Conservation (phyloP, 768 basidiomycete species). For the Coprinopsis marcescibilis region DNA sequence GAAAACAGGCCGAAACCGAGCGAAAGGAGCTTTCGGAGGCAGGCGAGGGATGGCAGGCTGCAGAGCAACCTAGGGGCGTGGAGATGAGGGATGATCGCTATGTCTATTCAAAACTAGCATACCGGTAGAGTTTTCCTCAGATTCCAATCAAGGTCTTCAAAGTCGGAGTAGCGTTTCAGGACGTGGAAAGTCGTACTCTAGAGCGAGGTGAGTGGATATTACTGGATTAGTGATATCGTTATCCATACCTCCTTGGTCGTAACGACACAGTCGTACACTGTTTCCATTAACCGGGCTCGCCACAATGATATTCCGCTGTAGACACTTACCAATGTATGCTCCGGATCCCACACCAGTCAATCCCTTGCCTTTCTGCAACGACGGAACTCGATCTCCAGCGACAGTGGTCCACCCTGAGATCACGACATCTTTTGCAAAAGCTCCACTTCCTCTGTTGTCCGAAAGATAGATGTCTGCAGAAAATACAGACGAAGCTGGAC, state of each 20-base stretch:
- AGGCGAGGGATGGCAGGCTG: constrained; percentile 48
- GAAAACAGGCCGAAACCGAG: constrained; percentile 63
- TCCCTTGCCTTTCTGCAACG: constrained; percentile 10
- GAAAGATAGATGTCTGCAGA: constrained; percentile 68
- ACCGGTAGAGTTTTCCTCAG: constrained; percentile 52
- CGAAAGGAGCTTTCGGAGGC: constrained; percentile 64
- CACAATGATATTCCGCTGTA: not conserved
- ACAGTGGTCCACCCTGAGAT: constrained; percentile 71
- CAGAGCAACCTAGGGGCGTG: constrained; percentile 32
- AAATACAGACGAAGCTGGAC: constrained; percentile 41
- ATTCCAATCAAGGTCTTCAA: constrained; percentile 44
- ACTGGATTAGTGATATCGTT: not conserved
- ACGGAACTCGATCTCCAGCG: constrained; percentile 32
- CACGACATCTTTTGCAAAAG: constrained; percentile 60
- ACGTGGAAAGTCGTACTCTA: constrained; percentile 60
- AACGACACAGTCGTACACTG: constrained; percentile 68
- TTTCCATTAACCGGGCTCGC: not conserved
- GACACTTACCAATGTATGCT: constrained; percentile 55
- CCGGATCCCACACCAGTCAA: constrained; percentile 30
- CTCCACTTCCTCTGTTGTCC: constrained; percentile 43
- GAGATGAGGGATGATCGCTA: constrained; percentile 1
- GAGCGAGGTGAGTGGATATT: constrained; percentile 5
- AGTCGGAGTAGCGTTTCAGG: constrained; percentile 64
- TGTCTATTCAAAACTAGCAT: constrained; percentile 16
- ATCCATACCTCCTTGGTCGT: constrained; percentile 49